Evolutionary conservation across 148 eudicot species (phyloP), one percentile per base, ranked within the genome.

Genomic region (Suaeda aralocaspica): DNA sequence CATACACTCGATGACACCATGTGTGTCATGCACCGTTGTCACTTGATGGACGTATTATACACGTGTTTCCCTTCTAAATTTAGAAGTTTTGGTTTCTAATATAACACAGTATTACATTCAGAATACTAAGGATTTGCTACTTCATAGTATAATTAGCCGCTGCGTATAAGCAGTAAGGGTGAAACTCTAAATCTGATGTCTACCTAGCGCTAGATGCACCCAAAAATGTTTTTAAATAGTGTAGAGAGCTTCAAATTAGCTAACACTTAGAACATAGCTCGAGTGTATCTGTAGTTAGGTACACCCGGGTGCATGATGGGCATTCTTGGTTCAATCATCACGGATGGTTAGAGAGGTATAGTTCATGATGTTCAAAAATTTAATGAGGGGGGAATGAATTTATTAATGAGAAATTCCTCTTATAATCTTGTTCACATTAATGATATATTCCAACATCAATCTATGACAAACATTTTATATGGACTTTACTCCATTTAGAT

Each of bases 381-480:
- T 0, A 59, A 59, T 4, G 22, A 22, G 11, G 3, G 29, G 12
- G 10, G 7, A 2, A 33, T 14, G 21, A 39, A 62, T 21, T n/a
- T 29, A 21, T 42, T 42, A 24, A 22, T 22, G 25, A 11, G 9
- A 39, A 63, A 19, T 41, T 41, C 66, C 28, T 22, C 29, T n/a
- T 1, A 13, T n/a, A 59, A 61, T 1, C 42, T n/a, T 59, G 19
- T 36, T 34, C 18, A 50, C 60, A 74, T 68, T 68, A 68, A 74
- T 74, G 68, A 68, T 46, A 74, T 52, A 36, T 60, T 50, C 78
- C 41, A 33, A 74, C 72, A 73, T 60, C 46, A 19, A 75, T 60
- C 50, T 25, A 51, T 28, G 59, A 50, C 56, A 72, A 64, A 64
- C 67, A 57, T 55, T 72, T 19, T 49, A 63, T 28, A 61, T 36